phyloP scores from a whole-genome alignment of 2,329 filamentous ascomycete genomes.

The Pseudogymnoascus verrucosus region DNA sequence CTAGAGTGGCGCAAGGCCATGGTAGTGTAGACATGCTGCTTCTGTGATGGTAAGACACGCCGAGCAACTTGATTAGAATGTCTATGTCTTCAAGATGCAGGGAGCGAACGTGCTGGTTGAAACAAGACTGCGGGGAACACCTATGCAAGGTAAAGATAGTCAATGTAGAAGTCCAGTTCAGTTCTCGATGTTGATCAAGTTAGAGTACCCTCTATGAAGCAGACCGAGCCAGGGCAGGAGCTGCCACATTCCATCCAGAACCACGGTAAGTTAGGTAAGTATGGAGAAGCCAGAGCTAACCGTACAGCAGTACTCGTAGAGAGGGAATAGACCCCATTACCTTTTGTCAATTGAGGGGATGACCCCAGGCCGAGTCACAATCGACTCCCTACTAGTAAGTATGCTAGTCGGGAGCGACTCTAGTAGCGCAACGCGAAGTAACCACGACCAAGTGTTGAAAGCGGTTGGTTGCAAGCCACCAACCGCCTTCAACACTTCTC shows the following conservation, averaged over 20 bases:
- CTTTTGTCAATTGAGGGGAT: not conserved
- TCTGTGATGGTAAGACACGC: conserved; percentile 2
- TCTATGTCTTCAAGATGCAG: not conserved
- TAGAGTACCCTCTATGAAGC: not conserved
- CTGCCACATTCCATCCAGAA: not conserved
- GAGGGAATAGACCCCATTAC: not conserved
- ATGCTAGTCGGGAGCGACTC: not conserved
- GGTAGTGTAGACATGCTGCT: not conserved
- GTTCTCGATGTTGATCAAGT: not conserved
- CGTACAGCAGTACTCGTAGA: not conserved
- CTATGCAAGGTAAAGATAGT: not conserved
- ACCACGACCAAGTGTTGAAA: not conserved
- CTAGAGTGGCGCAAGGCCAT: not conserved
- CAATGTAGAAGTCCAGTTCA: not conserved
- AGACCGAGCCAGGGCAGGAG: not conserved
- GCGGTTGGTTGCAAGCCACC: not conserved
- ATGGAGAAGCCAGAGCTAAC: not conserved
- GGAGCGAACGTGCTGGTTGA: not conserved
- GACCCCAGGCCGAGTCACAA: not conserved
- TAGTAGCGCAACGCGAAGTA: not conserved
- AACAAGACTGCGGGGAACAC: not conserved
- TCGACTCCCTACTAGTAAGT: not conserved
- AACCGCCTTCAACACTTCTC: not conserved
- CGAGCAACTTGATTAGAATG: not conserved
- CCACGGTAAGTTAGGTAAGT: not conserved